Evolutionary conservation across 805 yeast species (phyloP).

Genomic region (Saturnispora serradocipensis): DNA sequence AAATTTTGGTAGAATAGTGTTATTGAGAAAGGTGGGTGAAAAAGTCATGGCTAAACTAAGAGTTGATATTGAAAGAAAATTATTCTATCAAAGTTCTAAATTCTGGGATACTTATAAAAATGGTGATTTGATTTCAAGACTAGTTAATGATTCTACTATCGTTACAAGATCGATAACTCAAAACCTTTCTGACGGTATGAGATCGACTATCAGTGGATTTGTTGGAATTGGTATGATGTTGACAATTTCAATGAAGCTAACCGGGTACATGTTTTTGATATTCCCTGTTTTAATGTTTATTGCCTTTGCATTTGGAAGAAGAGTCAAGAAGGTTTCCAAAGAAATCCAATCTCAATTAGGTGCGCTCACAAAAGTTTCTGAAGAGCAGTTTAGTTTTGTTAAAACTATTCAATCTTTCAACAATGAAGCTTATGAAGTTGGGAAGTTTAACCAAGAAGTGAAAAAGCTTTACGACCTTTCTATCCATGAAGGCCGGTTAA

Average conservation of each 20-base stretch:
- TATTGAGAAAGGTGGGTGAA: slow-evolving; percentile 77
- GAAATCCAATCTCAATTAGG: slow-evolving; percentile 81
- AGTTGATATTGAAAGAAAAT: slow-evolving; percentile 63
- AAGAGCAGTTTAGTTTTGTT: slow-evolving; percentile 79
- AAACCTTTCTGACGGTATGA: slow-evolving; percentile 84
- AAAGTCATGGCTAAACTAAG: slow-evolving; percentile 77
- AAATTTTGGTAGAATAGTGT: slow-evolving; percentile 70
- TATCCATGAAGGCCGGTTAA: slow-evolving; percentile 66
- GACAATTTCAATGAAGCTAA: slow-evolving; percentile 71
- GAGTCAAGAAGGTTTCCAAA: slow-evolving; percentile 64
- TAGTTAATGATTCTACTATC: slow-evolving; percentile 82
- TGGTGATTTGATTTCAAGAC: slow-evolving; percentile 84
- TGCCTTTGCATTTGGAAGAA: slow-evolving; percentile 74
- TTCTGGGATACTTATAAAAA: slow-evolving; percentile 84
- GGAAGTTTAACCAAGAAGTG: slow-evolving; percentile 64
- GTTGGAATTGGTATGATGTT: slow-evolving; percentile 92
- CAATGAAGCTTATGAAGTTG: slow-evolving; percentile 72
- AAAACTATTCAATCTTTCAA: slow-evolving; percentile 86
- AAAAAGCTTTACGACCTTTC: slow-evolving; percentile 58
- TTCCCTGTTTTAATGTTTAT: slow-evolving; percentile 78
- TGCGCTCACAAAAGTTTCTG: slow-evolving; percentile 77
- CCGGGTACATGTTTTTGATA: slow-evolving; percentile 68
- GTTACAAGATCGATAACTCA: slow-evolving; percentile 82
- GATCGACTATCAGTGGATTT: slow-evolving; percentile 71
- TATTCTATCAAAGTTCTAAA: slow-evolving; percentile 78